Evolutionary conservation across 2,329 filamentous ascomycete genomes (phyloP).

Genomic region (Colletotrichum liaoningense): DNA sequence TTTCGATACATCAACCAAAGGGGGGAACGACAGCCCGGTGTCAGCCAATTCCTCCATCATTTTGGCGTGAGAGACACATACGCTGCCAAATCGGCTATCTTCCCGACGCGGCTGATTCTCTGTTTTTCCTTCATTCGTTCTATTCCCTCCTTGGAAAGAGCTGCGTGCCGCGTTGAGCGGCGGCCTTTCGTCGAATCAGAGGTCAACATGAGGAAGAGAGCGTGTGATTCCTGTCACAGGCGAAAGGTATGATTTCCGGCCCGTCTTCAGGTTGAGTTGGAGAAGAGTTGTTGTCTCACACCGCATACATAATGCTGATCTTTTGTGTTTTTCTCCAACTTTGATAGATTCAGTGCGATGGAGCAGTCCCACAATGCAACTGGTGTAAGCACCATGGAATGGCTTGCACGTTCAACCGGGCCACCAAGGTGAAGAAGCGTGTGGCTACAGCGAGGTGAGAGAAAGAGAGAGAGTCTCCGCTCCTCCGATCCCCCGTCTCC

Average conservation of each 20-base stretch:
- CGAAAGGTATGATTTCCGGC: slow-evolving; percentile 53
- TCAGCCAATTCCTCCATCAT: slow-evolving; percentile 2
- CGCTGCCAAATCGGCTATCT: background rate
- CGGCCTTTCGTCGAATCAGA: slow-evolving; percentile 6
- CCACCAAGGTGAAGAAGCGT: slow-evolving; percentile 31
- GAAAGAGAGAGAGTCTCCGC: background rate
- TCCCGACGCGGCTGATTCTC: background rate
- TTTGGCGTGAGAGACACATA: background rate
- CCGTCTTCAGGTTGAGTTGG: background rate
- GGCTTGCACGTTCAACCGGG: slow-evolving; percentile 55
- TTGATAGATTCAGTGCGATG: slow-evolving; percentile 62
- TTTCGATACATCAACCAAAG: slow-evolving; percentile 23
- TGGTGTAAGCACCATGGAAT: slow-evolving; percentile 62
- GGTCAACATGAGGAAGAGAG: slow-evolving; percentile 43
- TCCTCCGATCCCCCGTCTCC: background rate
- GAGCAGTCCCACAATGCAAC: slow-evolving; percentile 55
- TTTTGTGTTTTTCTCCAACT: background rate
- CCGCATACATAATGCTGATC: slow-evolving; percentile 7
- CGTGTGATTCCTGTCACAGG: slow-evolving; percentile 62
- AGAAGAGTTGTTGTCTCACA: background rate
- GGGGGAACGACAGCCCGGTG: slow-evolving; percentile 11
- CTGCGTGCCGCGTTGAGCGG: slow-evolving; percentile 21
- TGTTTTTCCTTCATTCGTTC: background rate
- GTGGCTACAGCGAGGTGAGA: slow-evolving; percentile 23
- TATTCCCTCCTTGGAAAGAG: background rate